Base-by-base conservation (phyloP, 2,329 filamentous ascomycete genomes). In the Talaromyces verruculosus region DNA sequence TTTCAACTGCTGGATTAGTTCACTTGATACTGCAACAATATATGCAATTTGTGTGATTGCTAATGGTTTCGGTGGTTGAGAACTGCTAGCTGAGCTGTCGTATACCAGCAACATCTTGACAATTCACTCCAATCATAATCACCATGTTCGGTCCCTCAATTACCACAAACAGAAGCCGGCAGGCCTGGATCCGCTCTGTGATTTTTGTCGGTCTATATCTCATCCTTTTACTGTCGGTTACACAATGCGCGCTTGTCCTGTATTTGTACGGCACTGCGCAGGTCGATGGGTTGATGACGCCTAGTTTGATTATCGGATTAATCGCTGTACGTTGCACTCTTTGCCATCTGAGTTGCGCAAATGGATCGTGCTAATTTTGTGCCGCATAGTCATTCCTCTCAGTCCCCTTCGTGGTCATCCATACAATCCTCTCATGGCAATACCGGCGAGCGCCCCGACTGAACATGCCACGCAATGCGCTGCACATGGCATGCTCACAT, bases 361-460 rank as follows among this genome's bases (percentile, higher is more conserved):
- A 19, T 7, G 11, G 2, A 37, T 13, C 2, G 22, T 43, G 10
- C 57, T 60, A 5, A 60, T 33, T 1, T n/a, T 13, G 7, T n/a
- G 22, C 3, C 5, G n/a, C 17, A 13, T 22, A 79, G 76, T 76
- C 75, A 2, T 76, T 77, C 33, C 68, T 77, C n/a, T 76, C 77
- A 0, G 70, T 79, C 1, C 75, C 76, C 0, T 72, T 79, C 28
- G 71, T 77, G 17, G 69, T 69, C 28, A 68, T 80, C 5, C 77
- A 79, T 55, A 77, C 76, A 25, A 68, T 79, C n/a, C 73, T 79
- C 39, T 76, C 77, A 3, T 78, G 76, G 76, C 75, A 78, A 59
- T 76, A 76, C 60, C 76, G 75, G 51, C 74, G 72, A 19, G 73
- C 75, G 5, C 66, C 68, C 17, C 72, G 74, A 17, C 74, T 74